phyloP scores from a whole-genome alignment of 2,329 filamentous ascomycete genomes.

The Penicillium occitanis region DNA sequence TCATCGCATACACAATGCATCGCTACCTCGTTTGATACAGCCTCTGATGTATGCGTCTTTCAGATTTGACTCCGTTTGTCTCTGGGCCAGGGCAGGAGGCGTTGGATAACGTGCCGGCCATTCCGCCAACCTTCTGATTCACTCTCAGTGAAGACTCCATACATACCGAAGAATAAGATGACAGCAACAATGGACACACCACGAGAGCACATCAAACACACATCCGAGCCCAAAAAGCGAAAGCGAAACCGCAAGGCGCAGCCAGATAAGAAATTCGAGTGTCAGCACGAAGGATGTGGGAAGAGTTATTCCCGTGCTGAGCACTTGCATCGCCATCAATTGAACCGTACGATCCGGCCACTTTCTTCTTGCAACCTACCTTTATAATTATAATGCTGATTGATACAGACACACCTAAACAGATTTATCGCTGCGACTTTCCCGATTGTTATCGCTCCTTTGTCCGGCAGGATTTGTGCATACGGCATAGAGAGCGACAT shows the following conservation, averaged over 20 bases:
- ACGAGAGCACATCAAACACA: conserved; percentile 24
- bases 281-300: conserved; percentile 80
- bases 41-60: conserved; percentile 17
- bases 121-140: neutral
- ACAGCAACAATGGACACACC: conserved; percentile 26
- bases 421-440: conserved; percentile 91
- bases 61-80: conserved; percentile 15
- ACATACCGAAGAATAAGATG: conserved; percentile 15
- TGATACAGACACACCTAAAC: conserved; percentile 76
- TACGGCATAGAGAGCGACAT: conserved; percentile 78
- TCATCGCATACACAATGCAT: conserved; percentile 6
- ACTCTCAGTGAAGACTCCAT: no score
- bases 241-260: conserved; percentile 48
- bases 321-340: conserved; percentile 92
- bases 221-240: conserved; percentile 39
- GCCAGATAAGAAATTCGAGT: conserved; percentile 65
- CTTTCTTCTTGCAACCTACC: no score
- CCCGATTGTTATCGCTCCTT: conserved; percentile 87
- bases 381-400: neutral
- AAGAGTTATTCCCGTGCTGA: conserved; percentile 97
- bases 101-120: conserved; percentile 17
- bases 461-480: conserved; percentile 88
- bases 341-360: conserved; percentile 70
- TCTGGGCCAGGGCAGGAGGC: conserved; percentile 17
- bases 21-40: neutral